Evolutionary conservation across 108 stramenopile genomes (phyloP), one percentile per base, ranked within the genome.

Genomic region (Stephanodiscus triporus): DNA sequence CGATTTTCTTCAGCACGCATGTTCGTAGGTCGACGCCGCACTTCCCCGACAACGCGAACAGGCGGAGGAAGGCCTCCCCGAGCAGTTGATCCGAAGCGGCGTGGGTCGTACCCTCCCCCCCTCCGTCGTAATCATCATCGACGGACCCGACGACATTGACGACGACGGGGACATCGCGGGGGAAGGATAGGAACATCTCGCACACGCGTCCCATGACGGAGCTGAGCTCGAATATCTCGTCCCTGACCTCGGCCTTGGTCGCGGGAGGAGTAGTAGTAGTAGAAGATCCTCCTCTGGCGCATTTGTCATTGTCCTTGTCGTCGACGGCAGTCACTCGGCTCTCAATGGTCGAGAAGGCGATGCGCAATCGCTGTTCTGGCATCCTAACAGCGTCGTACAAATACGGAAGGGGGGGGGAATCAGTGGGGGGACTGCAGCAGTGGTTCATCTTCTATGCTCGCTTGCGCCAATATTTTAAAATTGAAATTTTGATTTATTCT

Each of bases 1-100:
- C 87, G 68, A 95, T 62, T 79, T 95, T 95, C 54, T 81, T 82
- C 17, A 80, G 80, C 53, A 95, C 83, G 54, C 80, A 76, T 3
- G 43, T 26, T 9, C 60, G 17, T 23, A 85, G 63, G 72, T 85
- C 78, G n/a, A 85, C 50, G 10, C 67, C 56, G 56, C 76, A 78
- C 14, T 65, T 55, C 11, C 42, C 19, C 1, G 72, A 30, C 14
- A 66, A 17, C 6, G 9, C 17, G 40, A 80, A 72, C 45, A 85
- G 37, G 27, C 61, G 71, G 11, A 77, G 45, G 56, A 85, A 75
- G 23, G 82, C 17, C 14, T 68, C 8, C 1, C 77, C 81, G 13
- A 81, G 22, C 4, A 42, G 42, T 0, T 48, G 37, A 2, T 24
- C 37, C 6, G 59, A 26, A 4, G 66, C 45, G 40, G 24, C 59